Evolutionary conservation across 83 land plant species (phyloP).

Genomic region (Larix sibirica): DNA sequence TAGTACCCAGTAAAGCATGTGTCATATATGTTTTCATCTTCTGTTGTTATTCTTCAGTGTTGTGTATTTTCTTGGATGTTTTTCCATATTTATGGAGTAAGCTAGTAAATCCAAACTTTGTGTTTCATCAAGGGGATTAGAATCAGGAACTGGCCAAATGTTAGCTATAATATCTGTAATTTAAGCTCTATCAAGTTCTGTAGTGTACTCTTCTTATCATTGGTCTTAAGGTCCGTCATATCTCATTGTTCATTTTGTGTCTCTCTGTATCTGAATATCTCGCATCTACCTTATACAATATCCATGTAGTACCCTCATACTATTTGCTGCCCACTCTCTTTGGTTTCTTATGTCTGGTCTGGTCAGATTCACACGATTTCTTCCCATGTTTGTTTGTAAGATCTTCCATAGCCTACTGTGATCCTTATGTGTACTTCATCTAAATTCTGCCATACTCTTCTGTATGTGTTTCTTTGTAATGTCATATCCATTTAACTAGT

Average conservation of each 20-base stretch:
- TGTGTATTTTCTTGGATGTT: neutral
- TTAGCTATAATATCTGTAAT: too few species aligned
- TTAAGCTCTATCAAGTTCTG: too few species aligned
- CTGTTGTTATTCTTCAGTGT: neutral
- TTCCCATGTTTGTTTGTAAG: slow-evolving; percentile 4
- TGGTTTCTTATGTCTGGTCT: too few species aligned
- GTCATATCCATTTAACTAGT: too few species aligned
- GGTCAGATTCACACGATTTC: neutral
- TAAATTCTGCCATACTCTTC: neutral
- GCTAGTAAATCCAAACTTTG: too few species aligned
- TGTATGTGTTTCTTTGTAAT: too few species aligned
- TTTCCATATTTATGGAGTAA: neutral
- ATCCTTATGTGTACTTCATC: neutral
- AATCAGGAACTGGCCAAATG: too few species aligned
- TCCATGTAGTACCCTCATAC: neutral
- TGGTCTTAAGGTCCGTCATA: neutral
- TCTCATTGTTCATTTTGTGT: neutral
- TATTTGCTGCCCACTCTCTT: too few species aligned
- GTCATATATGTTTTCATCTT: neutral
- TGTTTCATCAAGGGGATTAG: too few species aligned
- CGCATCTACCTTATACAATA: neutral
- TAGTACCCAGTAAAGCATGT: neutral
- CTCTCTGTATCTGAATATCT: neutral
- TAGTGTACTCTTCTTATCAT: too few species aligned
- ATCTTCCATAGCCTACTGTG: neutral